Base-by-base conservation (phyloP, 2,329 filamentous ascomycete genomes). In the Apiospora arundinis region DNA sequence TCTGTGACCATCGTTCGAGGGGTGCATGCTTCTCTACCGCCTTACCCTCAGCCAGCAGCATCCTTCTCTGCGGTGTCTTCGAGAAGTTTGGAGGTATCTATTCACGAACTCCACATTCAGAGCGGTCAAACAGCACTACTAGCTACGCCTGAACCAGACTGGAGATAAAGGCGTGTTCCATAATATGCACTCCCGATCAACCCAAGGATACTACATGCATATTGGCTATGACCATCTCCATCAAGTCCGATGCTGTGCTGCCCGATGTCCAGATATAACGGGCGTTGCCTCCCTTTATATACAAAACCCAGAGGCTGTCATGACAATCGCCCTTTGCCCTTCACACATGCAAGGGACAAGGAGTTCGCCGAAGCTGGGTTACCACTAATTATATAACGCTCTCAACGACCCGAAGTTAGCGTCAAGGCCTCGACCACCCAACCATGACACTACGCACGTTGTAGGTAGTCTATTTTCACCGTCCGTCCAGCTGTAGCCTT, bases 111-210 rank as follows among this genome's bases (percentile, higher is more conserved):
- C 56, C 56, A 63, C 56, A 16, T 21, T 37, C 32, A 40, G 32
- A 63, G 56, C 56, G 56, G 56, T 63, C 56, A 40, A 63, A 63
- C 56, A 63, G 21, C 56, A 32, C 56, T 63, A 63, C 56, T 28
- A 40, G 32, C 56, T 32, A 63, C 42, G 42, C 56, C 32, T 60
- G 52, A 60, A 60, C 28, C 52, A 60, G 52, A 60, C 52, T 45
- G 42, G 42, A 18, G 42, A 45, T 45, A 18, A 4, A 45, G 42
- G 14, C 14, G 32, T 60, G 52, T n/a, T 60, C 7, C 16, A 37
- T 21, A 37, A 60, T 37, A 45, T 60, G 28, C 42, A 45, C 52
- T 37, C 52, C 32, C 52, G 52, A 60, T 60, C 52, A 32, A 60
- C 52, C 52, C 52, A 37, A 56, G 49, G 49, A 32, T 56, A 49